Evolutionary conservation across 1,284 basidiomycete genomes (phyloP), one percentile per base, ranked within the genome.

Genomic region (Fomitiporia mediterranea): DNA sequence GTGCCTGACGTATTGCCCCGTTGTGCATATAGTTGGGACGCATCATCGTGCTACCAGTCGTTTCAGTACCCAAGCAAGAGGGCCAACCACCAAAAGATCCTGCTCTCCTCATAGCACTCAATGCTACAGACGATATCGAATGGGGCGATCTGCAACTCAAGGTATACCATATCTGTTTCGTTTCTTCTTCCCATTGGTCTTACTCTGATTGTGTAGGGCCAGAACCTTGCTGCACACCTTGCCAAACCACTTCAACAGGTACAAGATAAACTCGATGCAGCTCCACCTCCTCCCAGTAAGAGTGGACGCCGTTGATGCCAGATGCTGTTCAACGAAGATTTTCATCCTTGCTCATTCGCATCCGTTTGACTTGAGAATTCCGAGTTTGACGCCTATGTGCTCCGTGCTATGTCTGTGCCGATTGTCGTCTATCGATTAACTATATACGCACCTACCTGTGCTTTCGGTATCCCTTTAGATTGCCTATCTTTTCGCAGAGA

Each of bases 41-140:
- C 39, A 78, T 90, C 32, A 70, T 86, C 9, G 85, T 89, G 6
- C 64, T 87, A 6, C 80, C 85, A 2, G 73, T 89, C 9, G 42
- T 38, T 6, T 38, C 58, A 8, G n/a, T 21, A 17, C 28, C 55
- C 7, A 28, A 51, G 37, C 49, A 48, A 19, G 51, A 52, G 15
- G 28, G 21, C 21, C 51, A 38, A 53, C 44, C 44, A 30, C 42
- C 54, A 39, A 67, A 66, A 50, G 76, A 78, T 48, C 83, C 83
- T 6, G 60, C 86, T 52, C 74, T 90, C 77, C 70, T 90, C 51
- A 74, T 90, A 43, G 85, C 82, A 2, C 68, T 90, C 60, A 88
- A 86, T 61, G 75, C 82, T 32, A 78, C 80, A 19, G 67, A 78
- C 37, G 71, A 68, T 44, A 77, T 83, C 4, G 76, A 81, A 15